A percentile compares a stretch with the other conserved stretches of the same genome.
These are phyloP conservation scores for Candida odintsovae DNA, from an alignment of 805 yeast species.

Conservation along the genomic window DNA sequence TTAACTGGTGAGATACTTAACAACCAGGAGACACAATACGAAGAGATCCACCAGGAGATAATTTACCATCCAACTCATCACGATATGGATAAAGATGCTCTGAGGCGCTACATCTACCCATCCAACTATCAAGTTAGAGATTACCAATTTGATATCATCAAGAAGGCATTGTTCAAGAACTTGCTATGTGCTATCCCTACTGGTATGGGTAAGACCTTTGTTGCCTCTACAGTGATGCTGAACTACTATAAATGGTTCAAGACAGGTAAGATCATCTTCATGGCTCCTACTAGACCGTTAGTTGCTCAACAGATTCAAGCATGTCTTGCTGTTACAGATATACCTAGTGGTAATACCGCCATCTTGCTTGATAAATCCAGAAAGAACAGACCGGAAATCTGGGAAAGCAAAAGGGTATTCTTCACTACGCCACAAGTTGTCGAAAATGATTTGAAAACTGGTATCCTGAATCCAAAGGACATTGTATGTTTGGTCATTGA, in stretches of 20 bases:
- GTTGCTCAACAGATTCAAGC: slow-evolving; percentile 97
- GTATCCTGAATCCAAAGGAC: slow-evolving; percentile 68
- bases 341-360: slow-evolving; percentile 72
- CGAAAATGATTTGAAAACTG: slow-evolving; percentile 78
- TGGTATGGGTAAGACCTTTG: slow-evolving; percentile 94
- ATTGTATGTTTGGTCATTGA: slow-evolving; percentile 79
- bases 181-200: slow-evolving; percentile 90
- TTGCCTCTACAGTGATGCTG: slow-evolving; percentile 90
- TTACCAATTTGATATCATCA: slow-evolving; percentile 80
- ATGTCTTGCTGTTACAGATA: slow-evolving; percentile 80
- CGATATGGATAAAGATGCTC: slow-evolving; percentile 32
- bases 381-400: slow-evolving; percentile 65
- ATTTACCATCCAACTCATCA: slow-evolving; percentile 46
- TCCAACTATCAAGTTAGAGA: slow-evolving; percentile 79
- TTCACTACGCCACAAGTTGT: slow-evolving; percentile 97
- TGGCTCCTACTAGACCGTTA: slow-evolving; percentile 96
- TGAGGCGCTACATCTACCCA: slow-evolving; percentile 67
- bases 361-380: slow-evolving; percentile 58
- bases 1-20: slow-evolving; percentile 25
- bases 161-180: slow-evolving; percentile 65
- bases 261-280: slow-evolving; percentile 72
- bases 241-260: slow-evolving; percentile 86
- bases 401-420: slow-evolving; percentile 73
- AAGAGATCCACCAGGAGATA: slow-evolving; percentile 30
- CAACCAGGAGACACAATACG: slow-evolving; percentile 23